Evolutionary conservation across 129 eudicot species (phyloP).

Genomic region (Flaveria robusta): DNA sequence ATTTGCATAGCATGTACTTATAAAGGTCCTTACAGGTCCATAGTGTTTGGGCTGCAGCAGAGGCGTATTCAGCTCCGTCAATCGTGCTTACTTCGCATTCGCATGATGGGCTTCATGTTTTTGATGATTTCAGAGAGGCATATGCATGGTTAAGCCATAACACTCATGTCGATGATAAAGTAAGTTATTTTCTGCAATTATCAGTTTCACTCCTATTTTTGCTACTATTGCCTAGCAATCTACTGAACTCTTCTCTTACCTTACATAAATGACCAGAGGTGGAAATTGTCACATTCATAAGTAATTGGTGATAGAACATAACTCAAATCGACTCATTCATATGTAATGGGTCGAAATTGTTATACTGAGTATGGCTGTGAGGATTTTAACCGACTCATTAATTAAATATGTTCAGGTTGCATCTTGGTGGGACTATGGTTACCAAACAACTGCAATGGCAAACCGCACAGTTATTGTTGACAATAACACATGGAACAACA

Average conservation of each 20-base stretch:
- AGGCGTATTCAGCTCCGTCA: slow-evolving; percentile 99
- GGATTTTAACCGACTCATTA: background rate
- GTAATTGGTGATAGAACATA: background rate
- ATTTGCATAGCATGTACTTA: background rate
- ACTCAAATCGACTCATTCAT: background rate
- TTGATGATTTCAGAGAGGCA: slow-evolving; percentile 99
- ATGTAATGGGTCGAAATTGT: background rate
- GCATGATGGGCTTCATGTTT: slow-evolving; percentile 90
- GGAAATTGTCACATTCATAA: no score
- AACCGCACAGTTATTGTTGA: slow-evolving; percentile 99
- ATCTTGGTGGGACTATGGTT: slow-evolving; percentile 99
- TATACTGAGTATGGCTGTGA: background rate
- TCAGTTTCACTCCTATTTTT: background rate
- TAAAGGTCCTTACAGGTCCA: slow-evolving; percentile 59
- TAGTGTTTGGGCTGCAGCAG: slow-evolving; percentile 99
- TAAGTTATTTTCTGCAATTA: slow-evolving; percentile 38
- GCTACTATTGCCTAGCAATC: background rate
- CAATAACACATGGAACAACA: slow-evolving; percentile 99
- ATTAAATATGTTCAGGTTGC: slow-evolving; percentile 68
- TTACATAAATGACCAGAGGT: no score
- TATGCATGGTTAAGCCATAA: slow-evolving; percentile 98
- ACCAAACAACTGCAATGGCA: slow-evolving; percentile 99
- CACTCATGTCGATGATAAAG: slow-evolving; percentile 96
- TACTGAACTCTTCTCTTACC: no score
- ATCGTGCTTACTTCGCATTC: slow-evolving; percentile 90